Base-by-base conservation (phyloP, 208 protist species). In the Herpetomonas samuelpessoai region DNA sequence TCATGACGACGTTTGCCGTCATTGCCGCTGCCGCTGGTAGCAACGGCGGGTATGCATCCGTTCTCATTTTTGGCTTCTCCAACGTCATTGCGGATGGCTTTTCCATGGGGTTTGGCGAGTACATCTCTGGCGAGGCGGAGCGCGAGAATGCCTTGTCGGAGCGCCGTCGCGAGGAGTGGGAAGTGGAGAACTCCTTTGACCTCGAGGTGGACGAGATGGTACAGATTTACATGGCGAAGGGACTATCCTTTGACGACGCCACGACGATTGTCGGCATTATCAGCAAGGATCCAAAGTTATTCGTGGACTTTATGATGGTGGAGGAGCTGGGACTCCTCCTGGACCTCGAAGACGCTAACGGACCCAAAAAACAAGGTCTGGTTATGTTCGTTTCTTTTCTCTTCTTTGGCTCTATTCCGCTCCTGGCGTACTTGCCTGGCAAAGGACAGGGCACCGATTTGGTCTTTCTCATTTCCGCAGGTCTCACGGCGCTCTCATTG, bases 221-320 rank as follows among this genome's bases (percentile, higher is more conserved):
- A 24, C 93, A 98, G 31, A 81, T 98, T 29, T 98, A 98, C 74
- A 83, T 92, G 65, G 52, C 79, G 3, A 96, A 95, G 58, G 97
- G 97, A 2, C 76, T 98, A 4, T 86, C 75, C 18, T 79, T 88
- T 30, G 88, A 96, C 31, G 92, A 98, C 39, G 86, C 96, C 16
- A 69, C 64, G 10, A 86, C 75, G n/a, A 91, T 98, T 39, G 82
- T 98, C n/a, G 74, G 65, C 25, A 95, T 97, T 51, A 97, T 97
- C 54, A 90, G 88, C n/a, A 96, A 97, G 62, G 84, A 98, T 57
- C 81, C 60, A 35, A 92, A 97, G 48, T 73, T 91, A 39, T 98
- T 98, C 62, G 92, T 98, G n/a, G 95, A 97, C 57, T 92, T 97
- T 26, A 97, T 97, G 92, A 97, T 97, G 91, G 81, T 92, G 16